Evolutionary conservation across 2,329 filamentous ascomycete genomes (phyloP).

Genomic region (Aspergillus neoniger): DNA sequence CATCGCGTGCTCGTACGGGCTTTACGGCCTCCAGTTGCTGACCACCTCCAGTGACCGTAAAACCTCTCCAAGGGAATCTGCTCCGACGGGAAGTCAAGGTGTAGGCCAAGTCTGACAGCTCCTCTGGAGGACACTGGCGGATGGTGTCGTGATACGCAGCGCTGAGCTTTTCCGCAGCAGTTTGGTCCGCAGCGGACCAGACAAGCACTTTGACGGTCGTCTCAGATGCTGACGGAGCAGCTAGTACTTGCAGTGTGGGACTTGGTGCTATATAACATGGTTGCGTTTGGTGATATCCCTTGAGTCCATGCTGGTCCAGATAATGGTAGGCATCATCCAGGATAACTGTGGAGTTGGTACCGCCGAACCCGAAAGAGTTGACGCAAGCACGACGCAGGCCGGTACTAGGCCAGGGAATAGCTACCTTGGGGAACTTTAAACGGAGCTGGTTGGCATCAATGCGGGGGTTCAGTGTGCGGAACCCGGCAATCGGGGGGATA

Average conservation of each 20-base stretch:
- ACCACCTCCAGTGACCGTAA: neutral
- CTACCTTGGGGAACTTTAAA: neutral
- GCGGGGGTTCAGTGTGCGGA: neutral
- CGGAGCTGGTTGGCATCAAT: neutral
- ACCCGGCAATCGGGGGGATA: neutral
- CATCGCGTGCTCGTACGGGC: neutral
- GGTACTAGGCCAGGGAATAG: neutral
- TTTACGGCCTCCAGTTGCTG: neutral
- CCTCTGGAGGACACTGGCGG: neutral
- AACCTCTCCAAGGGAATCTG: neutral
- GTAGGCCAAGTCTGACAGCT: neutral
- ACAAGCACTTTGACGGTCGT: neutral
- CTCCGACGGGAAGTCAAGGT: neutral
- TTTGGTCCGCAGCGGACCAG: constrained; percentile 1
- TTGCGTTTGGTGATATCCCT: neutral
- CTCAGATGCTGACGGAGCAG: neutral
- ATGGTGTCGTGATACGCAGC: neutral
- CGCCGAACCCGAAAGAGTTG: constrained; percentile 8
- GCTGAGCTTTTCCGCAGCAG: neutral
- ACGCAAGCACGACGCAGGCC: constrained; percentile 1
- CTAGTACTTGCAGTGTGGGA: neutral
- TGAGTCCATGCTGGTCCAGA: neutral
- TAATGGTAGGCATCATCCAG: constrained; percentile 5
- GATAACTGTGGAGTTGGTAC: constrained; percentile 2
- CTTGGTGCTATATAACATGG: no score